These are phyloP conservation scores for Citrus mangshanensis DNA, from an alignment of 345 rosid species.

Conservation along the genomic window DNA sequence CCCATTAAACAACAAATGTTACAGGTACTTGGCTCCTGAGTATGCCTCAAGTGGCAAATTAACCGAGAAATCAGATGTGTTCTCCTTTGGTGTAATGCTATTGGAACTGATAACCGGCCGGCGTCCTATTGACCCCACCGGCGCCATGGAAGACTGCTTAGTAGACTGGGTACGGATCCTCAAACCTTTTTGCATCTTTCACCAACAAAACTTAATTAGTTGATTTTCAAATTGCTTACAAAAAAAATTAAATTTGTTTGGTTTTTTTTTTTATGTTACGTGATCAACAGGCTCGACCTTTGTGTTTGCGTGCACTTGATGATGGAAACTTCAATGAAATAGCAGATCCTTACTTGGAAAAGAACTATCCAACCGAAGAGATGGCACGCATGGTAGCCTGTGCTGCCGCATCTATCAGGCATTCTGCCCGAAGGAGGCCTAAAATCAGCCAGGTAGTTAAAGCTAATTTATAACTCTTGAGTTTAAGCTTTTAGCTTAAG, in stretches of 20 bases:
- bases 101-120: slow-evolving; percentile 82
- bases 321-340: slow-evolving; percentile 48
- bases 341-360: slow-evolving; percentile 66
- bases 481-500: neutral
- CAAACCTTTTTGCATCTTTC: neutral
- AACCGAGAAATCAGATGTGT: slow-evolving; percentile 89
- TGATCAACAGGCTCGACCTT: slow-evolving; percentile 65
- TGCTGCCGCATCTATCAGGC: slow-evolving; percentile 72
- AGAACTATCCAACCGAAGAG: slow-evolving; percentile 47
- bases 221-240: neutral
- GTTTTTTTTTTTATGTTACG: neutral
- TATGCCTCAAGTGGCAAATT: slow-evolving; percentile 89
- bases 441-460: slow-evolving; percentile 77
- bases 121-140: slow-evolving; percentile 52
- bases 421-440: slow-evolving; percentile 70
- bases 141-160: slow-evolving; percentile 76
- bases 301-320: slow-evolving; percentile 46
- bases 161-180: slow-evolving; percentile 76
- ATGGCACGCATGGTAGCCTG: slow-evolving; percentile 75
- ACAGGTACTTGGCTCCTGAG: slow-evolving; percentile 91
- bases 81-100: slow-evolving; percentile 83
- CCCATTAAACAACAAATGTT: neutral
- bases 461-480: neutral
- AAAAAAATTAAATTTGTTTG: no score
- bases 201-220: neutral